Evolutionary conservation across 2,329 filamentous ascomycete genomes (phyloP).

Genomic region (Sclerotinia sclerotiorum): DNA sequence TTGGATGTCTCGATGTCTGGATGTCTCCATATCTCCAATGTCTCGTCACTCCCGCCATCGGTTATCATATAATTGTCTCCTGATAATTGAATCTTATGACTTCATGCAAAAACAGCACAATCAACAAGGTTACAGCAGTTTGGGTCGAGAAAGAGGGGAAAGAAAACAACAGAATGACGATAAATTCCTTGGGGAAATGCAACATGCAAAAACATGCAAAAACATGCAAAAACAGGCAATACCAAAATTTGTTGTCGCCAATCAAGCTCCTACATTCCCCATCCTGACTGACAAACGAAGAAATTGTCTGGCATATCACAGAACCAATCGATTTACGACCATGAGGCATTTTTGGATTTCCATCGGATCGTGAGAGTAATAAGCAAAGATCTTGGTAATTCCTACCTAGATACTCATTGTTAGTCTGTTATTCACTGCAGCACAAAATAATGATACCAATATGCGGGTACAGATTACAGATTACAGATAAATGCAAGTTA

Average conservation of each 20-base stretch:
- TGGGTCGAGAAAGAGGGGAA: no score
- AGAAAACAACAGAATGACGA: no score
- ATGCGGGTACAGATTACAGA: background rate
- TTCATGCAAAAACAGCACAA: background rate
- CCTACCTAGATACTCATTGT: no score
- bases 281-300: background rate
- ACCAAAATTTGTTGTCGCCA: background rate
- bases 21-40: background rate
- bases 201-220: background rate
- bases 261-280: background rate
- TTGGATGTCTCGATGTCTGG: background rate
- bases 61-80: background rate
- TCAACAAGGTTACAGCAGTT: no score
- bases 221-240: background rate
- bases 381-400: no score
- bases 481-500: background rate
- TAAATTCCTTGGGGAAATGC: background rate
- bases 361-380: background rate
- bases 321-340: background rate
- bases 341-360: background rate
- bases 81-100: background rate
- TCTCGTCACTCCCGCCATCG: background rate
- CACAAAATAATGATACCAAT: background rate
- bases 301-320: background rate
- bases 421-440: background rate